These are phyloP conservation scores for Penicillium roqueforti DNA, from an alignment of 495 filamentous ascomycete species.

Conservation along the genomic window DNA sequence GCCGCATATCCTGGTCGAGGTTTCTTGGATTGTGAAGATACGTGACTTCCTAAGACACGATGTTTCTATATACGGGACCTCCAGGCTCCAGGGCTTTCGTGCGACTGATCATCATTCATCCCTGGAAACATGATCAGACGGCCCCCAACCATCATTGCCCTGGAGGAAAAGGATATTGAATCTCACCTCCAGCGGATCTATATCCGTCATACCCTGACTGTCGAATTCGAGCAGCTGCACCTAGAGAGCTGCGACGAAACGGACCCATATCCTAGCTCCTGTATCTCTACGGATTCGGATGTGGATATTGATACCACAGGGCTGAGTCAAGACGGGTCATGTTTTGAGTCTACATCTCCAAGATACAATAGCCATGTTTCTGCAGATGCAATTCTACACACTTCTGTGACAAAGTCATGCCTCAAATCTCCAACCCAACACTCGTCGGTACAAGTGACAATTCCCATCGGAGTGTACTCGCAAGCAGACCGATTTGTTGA, in stretches of 20 bases:
- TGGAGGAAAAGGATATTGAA: conserved; percentile 51
- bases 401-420: not conserved
- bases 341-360: not conserved
- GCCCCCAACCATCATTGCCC: conserved; percentile 47
- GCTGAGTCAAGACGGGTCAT: not conserved
- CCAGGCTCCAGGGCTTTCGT: not conserved
- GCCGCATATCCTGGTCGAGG: not conserved
- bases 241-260: conserved; percentile 13
- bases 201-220: conserved; percentile 12
- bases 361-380: not conserved
- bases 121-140: conserved; percentile 51
- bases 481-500: not conserved
- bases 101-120: conserved; percentile 1
- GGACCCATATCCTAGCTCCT: not conserved
- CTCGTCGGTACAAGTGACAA: not conserved
- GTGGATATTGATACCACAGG: not conserved
- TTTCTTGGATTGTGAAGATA: not conserved
- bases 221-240: conserved; percentile 18
- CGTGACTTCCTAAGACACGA: not conserved
- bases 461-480: not conserved
- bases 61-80: conserved; percentile 2
- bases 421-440: not conserved
- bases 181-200: conserved; percentile 23
- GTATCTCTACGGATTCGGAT: conserved; percentile 1
- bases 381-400: not conserved